phyloP scores from a whole-genome alignment of 257 asterid species.

The Mentha longifolia region DNA sequence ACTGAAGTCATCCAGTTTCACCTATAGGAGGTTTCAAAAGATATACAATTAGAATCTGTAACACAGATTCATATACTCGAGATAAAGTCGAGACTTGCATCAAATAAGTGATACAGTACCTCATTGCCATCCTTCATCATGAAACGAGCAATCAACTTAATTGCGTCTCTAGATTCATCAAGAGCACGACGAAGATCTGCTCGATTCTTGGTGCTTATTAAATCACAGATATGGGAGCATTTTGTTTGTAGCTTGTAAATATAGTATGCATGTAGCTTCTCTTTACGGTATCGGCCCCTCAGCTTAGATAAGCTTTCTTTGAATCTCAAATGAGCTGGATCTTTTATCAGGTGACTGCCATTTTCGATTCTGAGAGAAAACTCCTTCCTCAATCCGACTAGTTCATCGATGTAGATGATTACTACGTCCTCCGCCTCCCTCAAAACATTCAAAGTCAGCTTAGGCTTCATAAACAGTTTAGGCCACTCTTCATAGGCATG shows the following conservation, averaged over 20 bases:
- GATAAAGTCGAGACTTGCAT: no score
- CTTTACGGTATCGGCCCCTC: slow-evolving; percentile 22
- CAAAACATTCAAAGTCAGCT: slow-evolving; percentile 9
- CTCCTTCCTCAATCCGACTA: slow-evolving; percentile 19
- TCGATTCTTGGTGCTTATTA: not conserved
- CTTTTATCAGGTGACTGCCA: slow-evolving; percentile 13
- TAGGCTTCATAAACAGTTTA: slow-evolving; percentile 6
- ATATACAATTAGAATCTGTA: not conserved
- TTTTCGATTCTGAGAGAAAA: slow-evolving; percentile 26
- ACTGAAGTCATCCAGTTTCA: not conserved
- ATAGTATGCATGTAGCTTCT: slow-evolving; percentile 20
- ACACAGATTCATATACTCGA: not conserved
- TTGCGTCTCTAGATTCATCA: not conserved
- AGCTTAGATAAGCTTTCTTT: slow-evolving; percentile 21
- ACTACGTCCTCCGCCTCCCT: slow-evolving; percentile 17
- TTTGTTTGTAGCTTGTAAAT: slow-evolving; percentile 10
- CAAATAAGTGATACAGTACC: slow-evolving; percentile 16
- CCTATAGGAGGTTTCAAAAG: not conserved
- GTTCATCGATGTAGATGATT: slow-evolving; percentile 23
- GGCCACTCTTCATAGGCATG: not conserved
- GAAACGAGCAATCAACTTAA: slow-evolving; percentile 9
- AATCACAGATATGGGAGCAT: slow-evolving; percentile 12
- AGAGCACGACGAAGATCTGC: not conserved
- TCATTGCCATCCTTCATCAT: not conserved
- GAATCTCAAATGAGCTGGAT: not conserved